Percentiles rank a stretch among this genome's conserved stretches.
Evolutionary conservation across 2,329 filamentous ascomycete genomes (phyloP).

Genomic region (Fusarium fujikuroi): DNA sequence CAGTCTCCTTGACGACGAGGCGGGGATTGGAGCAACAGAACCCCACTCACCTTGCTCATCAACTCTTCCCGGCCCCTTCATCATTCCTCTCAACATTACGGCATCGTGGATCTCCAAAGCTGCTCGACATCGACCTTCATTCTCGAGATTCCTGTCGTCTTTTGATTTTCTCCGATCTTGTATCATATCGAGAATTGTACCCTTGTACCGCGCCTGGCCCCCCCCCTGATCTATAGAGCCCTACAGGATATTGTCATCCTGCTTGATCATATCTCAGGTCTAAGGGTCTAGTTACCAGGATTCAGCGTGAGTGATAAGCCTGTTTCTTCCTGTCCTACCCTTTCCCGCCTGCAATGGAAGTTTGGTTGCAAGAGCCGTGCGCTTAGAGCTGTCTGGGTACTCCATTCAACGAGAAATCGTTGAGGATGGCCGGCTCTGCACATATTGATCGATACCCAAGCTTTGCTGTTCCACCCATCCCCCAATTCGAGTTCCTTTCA

Average conservation of each 20-base stretch:
- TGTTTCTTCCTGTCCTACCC: slow-evolving; percentile 13
- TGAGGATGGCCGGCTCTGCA: not conserved
- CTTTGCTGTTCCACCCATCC: not conserved
- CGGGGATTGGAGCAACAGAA: slow-evolving; percentile 33
- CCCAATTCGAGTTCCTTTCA: not conserved
- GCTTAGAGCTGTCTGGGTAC: not conserved
- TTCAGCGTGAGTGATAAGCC: slow-evolving; percentile 32
- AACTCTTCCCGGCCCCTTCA: slow-evolving; percentile 23
- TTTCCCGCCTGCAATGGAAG: slow-evolving; percentile 3
- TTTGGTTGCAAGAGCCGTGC: slow-evolving; percentile 2
- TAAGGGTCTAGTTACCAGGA: slow-evolving; percentile 24
- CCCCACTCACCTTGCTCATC: slow-evolving; percentile 36
- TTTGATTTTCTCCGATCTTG: not conserved
- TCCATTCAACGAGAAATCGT: not conserved
- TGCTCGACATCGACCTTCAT: slow-evolving; percentile 1
- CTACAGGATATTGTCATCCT: slow-evolving; percentile 19
- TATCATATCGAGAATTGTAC: slow-evolving; percentile 6
- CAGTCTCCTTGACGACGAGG: slow-evolving; percentile 26
- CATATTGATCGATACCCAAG: not conserved
- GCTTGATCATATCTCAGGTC: slow-evolving; percentile 27
- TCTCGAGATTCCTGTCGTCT: not conserved
- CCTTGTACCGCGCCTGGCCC: not conserved
- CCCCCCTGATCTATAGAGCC: slow-evolving; percentile 20
- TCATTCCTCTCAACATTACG: slow-evolving; percentile 25
- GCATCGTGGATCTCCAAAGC: slow-evolving; percentile 3